Base-by-base conservation (phyloP, 345 rosid species). In the Aurinia saxatilis region DNA sequence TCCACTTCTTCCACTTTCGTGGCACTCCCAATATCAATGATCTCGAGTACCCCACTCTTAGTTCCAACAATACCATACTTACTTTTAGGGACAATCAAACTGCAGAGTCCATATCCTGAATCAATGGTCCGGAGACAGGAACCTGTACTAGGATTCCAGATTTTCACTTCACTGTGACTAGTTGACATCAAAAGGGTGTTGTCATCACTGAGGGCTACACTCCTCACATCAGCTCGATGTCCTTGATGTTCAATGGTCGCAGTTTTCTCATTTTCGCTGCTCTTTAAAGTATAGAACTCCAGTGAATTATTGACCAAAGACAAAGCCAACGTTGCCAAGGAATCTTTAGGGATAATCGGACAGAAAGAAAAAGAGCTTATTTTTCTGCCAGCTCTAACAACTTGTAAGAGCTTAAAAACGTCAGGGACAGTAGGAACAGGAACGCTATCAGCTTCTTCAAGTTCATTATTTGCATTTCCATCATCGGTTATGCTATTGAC, bases 71-170 rank as follows among this genome's bases (percentile, higher is more conserved):
- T 71, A 29, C 96, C 91, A 65, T 89, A 81, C 77, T 80, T 87
- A 52, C 82, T 87, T 40, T 87, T 72, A 61, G 99, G 97, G 69
- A 81, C 74, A 51, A 93, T 83, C 59, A 93, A 70, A 68, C 99
- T 93, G 82, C 97, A 93, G 19, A 93, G 65, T 54, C 99, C 97
- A 79, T 81, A 93, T 38, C 85, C 97, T 65, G 99, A 92, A 63
- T 75, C 96, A 69, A 92, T 78, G 19, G 96, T 92, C 47, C 91
- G 76, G 73, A 92, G 86, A 71, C 99, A 92, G 61, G 91, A 82
- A 69, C 99, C 96, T 11, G 96, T 85, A 62, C 90, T 90, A 63
- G 99, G 96, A 78, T 87, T 92, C 99, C 99, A 92, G 63, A 92
- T 70, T 73, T 89, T 92, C 14, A 87, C 85, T 31, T 95, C 82